Evolutionary conservation across 192 early-diverging fungal genomes (phyloP), one percentile per base, ranked within the genome.

Genomic region (Geranomyces michiganensis): DNA sequence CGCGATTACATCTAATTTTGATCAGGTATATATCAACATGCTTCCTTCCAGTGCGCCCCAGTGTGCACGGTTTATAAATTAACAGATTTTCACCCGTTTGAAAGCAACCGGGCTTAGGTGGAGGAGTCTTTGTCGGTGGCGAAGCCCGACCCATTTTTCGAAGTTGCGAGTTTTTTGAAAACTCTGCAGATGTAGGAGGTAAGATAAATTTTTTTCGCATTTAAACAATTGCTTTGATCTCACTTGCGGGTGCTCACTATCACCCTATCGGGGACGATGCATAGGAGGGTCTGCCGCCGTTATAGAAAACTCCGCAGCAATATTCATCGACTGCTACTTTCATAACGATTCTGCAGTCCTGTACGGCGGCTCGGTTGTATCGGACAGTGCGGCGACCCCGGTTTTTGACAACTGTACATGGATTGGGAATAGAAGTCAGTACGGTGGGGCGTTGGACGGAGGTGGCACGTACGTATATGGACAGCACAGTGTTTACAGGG

Each of bases 301-400:
- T 14, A 58, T 51, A 43, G 67, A 68, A 22, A 21, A 29, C 15
- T 53, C 67, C 0, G 48, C 31, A 14, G 29, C 67, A 1, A 10
- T n/a, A 0, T 68, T 68, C 51, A 1, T 21, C n/a, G 1, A 55
- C 30, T 68, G 67, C 55, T n/a, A n/a, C 30, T 68, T 68, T 31
- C 21, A 22, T 1, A 68, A 68, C 55, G 67, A 68, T 0, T 30
- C 51, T 56, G 67, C 67, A 27, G 26, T 27, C 3, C 22, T 68
- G 67, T 68, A 68, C 36, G 67, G 67, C 26, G 67, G 67, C 6
- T 68, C 67, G 17, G 19, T 58, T 31, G 67, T 68, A 56, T 32
- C 55, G 12, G 67, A 68, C n/a, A 32, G 33, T 17, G 24, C 19
- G 8, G 32, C 49, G 27, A 47, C 17, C 8, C 49, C 49, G 8